A percentile compares a stretch with the other conserved stretches of the same genome.
Evolutionary conservation across 192 early-diverging fungal genomes (phyloP).

Genomic region (Chytriomyces sp.): DNA sequence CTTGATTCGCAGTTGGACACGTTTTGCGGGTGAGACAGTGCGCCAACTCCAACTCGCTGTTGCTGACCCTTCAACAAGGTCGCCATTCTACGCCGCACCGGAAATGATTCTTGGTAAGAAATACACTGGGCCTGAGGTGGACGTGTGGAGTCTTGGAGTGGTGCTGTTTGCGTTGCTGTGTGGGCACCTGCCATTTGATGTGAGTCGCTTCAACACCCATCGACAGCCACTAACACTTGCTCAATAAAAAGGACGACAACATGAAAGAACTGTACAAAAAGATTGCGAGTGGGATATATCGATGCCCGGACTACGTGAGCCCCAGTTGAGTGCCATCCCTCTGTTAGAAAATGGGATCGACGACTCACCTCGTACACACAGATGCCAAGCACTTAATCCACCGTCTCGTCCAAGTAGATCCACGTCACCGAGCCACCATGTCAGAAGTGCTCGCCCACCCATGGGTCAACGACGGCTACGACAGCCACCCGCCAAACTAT

Average conservation of each 20-base stretch:
- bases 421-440: conserved; percentile 69
- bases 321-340: conserved; percentile 60
- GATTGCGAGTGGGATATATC: conserved; percentile 73
- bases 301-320: conserved; percentile 62
- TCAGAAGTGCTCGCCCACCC: conserved; percentile 71
- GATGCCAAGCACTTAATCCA: conserved; percentile 65
- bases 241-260: conserved; percentile 61
- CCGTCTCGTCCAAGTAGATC: conserved; percentile 76
- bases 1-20: conserved; percentile 53
- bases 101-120: conserved; percentile 83
- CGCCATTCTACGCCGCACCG: conserved; percentile 82
- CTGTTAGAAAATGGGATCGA: conserved; percentile 81
- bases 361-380: conserved; percentile 76
- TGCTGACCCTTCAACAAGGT: conserved; percentile 38
- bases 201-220: neutral
- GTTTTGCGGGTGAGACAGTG: conserved; percentile 66
- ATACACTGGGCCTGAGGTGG: conserved; percentile 86
- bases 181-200: conserved; percentile 83
- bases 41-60: conserved; percentile 54
- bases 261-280: conserved; percentile 85
- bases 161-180: conserved; percentile 84
- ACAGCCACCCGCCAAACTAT: conserved; percentile 66
- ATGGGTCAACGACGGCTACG: conserved; percentile 81
- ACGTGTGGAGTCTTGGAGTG: conserved; percentile 84
- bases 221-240: neutral